phyloP scores from a whole-genome alignment of 371 early-diverging fungal genomes.

The Rhizopus stolonifer region DNA sequence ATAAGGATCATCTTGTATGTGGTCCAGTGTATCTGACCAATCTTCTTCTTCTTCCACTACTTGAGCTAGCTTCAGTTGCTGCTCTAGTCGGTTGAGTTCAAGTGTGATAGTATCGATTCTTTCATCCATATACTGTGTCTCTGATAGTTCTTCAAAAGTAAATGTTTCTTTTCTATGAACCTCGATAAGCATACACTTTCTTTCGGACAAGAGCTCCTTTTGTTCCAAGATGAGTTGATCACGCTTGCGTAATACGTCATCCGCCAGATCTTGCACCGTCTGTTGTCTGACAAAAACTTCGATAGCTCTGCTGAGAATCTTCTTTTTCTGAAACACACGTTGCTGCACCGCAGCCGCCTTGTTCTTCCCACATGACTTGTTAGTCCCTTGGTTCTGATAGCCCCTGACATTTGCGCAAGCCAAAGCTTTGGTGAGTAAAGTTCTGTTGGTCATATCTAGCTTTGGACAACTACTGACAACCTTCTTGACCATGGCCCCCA shows the following conservation, averaged over 20 bases:
- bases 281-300: slow-evolving; percentile 13
- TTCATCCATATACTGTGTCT: slow-evolving; percentile 75
- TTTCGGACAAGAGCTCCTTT: slow-evolving; percentile 63
- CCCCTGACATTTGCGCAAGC: slow-evolving; percentile 37
- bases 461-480: background rate
- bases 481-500: slow-evolving; percentile 32
- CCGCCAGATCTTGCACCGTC: slow-evolving; percentile 9
- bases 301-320: slow-evolving; percentile 27
- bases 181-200: slow-evolving; percentile 58
- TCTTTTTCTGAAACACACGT: slow-evolving; percentile 32
- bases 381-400: slow-evolving; percentile 13
- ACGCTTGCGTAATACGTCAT: slow-evolving; percentile 26
- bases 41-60: slow-evolving; percentile 3
- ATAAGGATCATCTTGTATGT: slow-evolving; percentile 25
- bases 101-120: slow-evolving; percentile 56
- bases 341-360: slow-evolving; percentile 28
- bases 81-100: slow-evolving; percentile 25
- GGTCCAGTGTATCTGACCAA: slow-evolving; percentile 17
- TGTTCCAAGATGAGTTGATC: slow-evolving; percentile 63
- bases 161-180: slow-evolving; percentile 46
- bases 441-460: slow-evolving; percentile 32
- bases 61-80: slow-evolving; percentile 12
- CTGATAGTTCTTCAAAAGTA: slow-evolving; percentile 29
- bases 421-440: slow-evolving; percentile 34
- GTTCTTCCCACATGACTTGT: slow-evolving; percentile 9